Evolutionary conservation across 2,329 filamentous ascomycete species (phyloP).

Genomic region (Colletotrichum neosansevieriae): DNA sequence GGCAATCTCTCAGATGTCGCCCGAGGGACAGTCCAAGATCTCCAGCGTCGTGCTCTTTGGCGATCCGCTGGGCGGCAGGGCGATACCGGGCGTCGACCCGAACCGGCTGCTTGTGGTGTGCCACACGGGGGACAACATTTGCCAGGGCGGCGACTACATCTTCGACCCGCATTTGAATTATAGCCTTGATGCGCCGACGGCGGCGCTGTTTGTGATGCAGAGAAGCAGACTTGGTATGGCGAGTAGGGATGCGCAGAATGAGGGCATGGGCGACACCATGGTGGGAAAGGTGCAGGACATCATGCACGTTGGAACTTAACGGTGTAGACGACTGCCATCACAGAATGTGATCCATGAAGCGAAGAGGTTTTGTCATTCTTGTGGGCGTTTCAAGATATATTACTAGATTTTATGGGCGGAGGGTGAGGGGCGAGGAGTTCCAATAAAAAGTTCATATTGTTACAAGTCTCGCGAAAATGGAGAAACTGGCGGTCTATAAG

Average conservation of each 20-base stretch:
- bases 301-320: background rate
- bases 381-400: background rate
- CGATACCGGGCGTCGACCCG: conserved; percentile 43
- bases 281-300: conserved; percentile 39
- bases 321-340: background rate
- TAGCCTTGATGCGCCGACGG: conserved; percentile 39
- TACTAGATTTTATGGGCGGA: background rate
- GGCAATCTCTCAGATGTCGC: conserved; percentile 44
- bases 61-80: conserved; percentile 43
- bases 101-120: conserved; percentile 44
- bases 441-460: conserved; percentile 7
- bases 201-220: conserved; percentile 43
- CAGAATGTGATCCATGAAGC: background rate
- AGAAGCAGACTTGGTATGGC: conserved; percentile 44
- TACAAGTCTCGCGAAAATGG: background rate
- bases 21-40: conserved; percentile 40
- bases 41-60: conserved; percentile 49
- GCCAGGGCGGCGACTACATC: conserved; percentile 40
- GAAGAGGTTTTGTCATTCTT: background rate
- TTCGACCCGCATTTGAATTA: conserved; percentile 38
- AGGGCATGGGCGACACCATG: conserved; percentile 43
- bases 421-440: background rate
- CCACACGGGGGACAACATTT: conserved; percentile 48
- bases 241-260: conserved; percentile 43
- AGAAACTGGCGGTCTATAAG: background rate